A percentile compares a stretch with the other conserved stretches of the same genome.
phyloP scores from a whole-genome alignment of 108 stramenopile genomes.

The Nannochloropsis oceanica region DNA sequence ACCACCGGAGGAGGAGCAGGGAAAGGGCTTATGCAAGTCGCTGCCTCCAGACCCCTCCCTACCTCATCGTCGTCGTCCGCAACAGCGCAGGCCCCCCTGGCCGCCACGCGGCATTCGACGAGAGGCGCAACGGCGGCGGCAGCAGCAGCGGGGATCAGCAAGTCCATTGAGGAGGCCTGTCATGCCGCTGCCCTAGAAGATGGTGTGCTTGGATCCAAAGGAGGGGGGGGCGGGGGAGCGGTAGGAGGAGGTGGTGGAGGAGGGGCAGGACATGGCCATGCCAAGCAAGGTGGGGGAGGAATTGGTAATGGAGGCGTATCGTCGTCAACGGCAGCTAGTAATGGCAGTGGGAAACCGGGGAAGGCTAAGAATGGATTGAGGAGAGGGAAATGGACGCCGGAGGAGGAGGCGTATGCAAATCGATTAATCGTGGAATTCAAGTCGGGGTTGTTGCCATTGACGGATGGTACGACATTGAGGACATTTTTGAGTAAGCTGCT shows the following conservation, averaged over 20 bases:
- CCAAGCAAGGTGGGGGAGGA: neutral
- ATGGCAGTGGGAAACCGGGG: neutral
- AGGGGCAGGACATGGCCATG: neutral
- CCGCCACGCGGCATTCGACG: neutral
- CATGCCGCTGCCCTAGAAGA: neutral
- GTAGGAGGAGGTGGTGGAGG: no score
- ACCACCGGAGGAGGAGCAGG: neutral
- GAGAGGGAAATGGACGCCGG: slow-evolving; percentile 45
- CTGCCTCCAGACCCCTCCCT: no score
- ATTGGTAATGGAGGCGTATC: neutral
- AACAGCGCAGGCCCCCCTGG: neutral
- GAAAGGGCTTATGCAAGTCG: no score
- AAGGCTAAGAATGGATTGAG: slow-evolving; percentile 27
- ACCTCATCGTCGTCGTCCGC: neutral
- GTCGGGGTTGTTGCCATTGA: slow-evolving; percentile 37
- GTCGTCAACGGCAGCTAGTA: neutral
- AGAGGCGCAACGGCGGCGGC: neutral
- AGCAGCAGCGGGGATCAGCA: neutral
- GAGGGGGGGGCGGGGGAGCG: neutral
- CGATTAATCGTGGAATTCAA: slow-evolving; percentile 48
- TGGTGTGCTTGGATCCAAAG: neutral
- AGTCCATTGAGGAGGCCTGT: neutral
- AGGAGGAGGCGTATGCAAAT: slow-evolving; percentile 47
- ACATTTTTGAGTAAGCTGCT: slow-evolving; percentile 45
- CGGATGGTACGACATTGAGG: slow-evolving; percentile 45